Evolutionary conservation across 1,284 basidiomycete genomes (phyloP), one percentile per base, ranked within the genome.

Genomic region (Ceratorhiza oryzae-sativae): DNA sequence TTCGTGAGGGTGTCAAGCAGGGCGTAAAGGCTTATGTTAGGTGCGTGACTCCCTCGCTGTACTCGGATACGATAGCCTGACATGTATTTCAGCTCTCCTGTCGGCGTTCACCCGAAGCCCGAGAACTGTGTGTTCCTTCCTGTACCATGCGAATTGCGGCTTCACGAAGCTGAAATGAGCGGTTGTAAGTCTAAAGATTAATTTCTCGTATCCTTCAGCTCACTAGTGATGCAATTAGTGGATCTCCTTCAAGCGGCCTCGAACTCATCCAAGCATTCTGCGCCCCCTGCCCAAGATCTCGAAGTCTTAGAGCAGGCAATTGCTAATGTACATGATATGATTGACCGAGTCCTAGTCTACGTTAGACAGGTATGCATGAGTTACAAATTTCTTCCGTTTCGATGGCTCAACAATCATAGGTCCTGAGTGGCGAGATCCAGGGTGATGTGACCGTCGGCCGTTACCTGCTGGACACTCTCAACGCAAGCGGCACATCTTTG

Each of bases 101-200:
- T 94, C 20, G 95, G 93, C 55, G 88, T 96, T 49, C 88, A 86
- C 79, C 91, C 92, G 55, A 95, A 95, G 82, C 89, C 93, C 48
- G 92, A 96, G 83, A 96, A 96, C 82, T 92, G 92, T 76, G 91
- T 95, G 30, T 98, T 98, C 81, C 85, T 93, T 27, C 95, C 95
- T 32, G 88, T 98, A 53, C 90, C 92, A 42, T 90, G 92, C 73
- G 87, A 91, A 75, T 83, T 97, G 74, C 88, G 88, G 78, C 93
- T 93, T 81, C 88, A 90, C 76, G 88, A 93, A 70, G 86, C 90
- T 39, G 95, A 97, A 79, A 87, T 90, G 75, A 90, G 92, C 75
- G 93, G 93, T 60, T 83, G 94, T 95, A 81, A 78, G 93, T 90
- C 5, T 41, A 71, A 51, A 36, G 30, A 20, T 41, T 39, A 59